Conservation (phyloP, 148 eudicot genomes). For the Rhododendron molle region DNA sequence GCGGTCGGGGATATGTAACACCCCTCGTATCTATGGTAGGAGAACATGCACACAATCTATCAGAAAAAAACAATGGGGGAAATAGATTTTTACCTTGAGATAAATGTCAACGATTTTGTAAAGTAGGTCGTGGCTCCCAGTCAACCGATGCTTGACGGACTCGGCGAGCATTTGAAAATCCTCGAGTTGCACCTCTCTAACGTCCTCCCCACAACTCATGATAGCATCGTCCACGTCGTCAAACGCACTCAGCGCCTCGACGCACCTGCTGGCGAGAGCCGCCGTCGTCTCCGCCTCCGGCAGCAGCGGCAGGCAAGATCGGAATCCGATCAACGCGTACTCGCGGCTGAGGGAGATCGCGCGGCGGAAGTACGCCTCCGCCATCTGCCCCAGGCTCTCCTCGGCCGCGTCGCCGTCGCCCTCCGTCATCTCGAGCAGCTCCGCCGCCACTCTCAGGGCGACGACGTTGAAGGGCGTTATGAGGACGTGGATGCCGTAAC, state of each 20-base stretch:
- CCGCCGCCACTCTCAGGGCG: slow-evolving; percentile 52
- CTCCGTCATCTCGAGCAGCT: slow-evolving; percentile 50
- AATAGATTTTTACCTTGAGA: slow-evolving; percentile 53
- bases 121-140: slow-evolving; percentile 51
- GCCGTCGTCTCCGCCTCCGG: slow-evolving; percentile 75
- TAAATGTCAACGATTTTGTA: slow-evolving; percentile 69
- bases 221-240: slow-evolving; percentile 29
- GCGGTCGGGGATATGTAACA: no score
- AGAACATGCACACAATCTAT: no score
- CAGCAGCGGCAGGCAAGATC: slow-evolving; percentile 46
- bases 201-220: slow-evolving; percentile 41
- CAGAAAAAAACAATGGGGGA: neutral
- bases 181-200: slow-evolving; percentile 36
- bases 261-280: slow-evolving; percentile 54
- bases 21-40: no score
- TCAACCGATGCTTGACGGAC: slow-evolving; percentile 44
- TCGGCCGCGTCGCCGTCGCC: neutral
- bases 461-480: slow-evolving; percentile 70
- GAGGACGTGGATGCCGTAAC: slow-evolving; percentile 47
- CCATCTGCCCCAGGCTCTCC: slow-evolving; percentile 41
- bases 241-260: slow-evolving; percentile 46
- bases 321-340: slow-evolving; percentile 35
- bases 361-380: slow-evolving; percentile 58
- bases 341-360: slow-evolving; percentile 41
- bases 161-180: slow-evolving; percentile 46